Evolutionary conservation across 2,329 filamentous ascomycete species (phyloP).

Genomic region (Allantophomopsis lycopodina): DNA sequence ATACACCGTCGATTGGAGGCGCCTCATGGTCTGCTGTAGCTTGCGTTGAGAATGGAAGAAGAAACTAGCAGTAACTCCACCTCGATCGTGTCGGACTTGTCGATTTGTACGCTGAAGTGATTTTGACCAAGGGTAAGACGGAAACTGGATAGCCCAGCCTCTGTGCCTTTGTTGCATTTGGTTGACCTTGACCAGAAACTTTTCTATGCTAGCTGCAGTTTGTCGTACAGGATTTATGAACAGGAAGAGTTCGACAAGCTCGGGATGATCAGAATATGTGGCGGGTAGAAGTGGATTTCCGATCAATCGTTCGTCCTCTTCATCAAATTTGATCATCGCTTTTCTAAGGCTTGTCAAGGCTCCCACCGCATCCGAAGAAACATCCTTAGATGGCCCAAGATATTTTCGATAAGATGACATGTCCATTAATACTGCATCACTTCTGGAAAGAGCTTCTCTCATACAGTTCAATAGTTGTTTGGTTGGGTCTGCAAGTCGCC

Average conservation of each 20-base stretch:
- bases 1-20: constrained; percentile 18
- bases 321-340: constrained; percentile 30
- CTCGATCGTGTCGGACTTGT: constrained; percentile 43
- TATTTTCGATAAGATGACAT: constrained; percentile 34
- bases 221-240: constrained; percentile 41
- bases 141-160: constrained; percentile 29
- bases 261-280: constrained; percentile 30
- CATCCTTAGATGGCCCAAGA: constrained; percentile 27
- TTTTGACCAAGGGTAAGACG: constrained; percentile 39
- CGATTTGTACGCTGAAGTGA: constrained; percentile 37
- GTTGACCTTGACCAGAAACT: constrained; percentile 30
- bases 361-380: constrained; percentile 27
- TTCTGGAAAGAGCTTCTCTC: constrained; percentile 26
- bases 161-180: constrained; percentile 28
- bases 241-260: constrained; percentile 37
- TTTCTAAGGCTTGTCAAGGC: constrained; percentile 25
- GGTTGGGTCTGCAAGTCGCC: constrained; percentile 29
- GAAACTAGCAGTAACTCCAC: constrained; percentile 38
- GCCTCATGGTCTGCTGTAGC: constrained; percentile 17
- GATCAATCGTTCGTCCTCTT: constrained; percentile 31
- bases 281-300: constrained; percentile 28
- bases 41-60: constrained; percentile 21
- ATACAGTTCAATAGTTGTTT: constrained; percentile 31
- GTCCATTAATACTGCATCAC: constrained; percentile 38
- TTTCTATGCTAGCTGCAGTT: constrained; percentile 31